Conservation (phyloP, 1,139 yeast species). For the Geotrichum reessii region DNA sequence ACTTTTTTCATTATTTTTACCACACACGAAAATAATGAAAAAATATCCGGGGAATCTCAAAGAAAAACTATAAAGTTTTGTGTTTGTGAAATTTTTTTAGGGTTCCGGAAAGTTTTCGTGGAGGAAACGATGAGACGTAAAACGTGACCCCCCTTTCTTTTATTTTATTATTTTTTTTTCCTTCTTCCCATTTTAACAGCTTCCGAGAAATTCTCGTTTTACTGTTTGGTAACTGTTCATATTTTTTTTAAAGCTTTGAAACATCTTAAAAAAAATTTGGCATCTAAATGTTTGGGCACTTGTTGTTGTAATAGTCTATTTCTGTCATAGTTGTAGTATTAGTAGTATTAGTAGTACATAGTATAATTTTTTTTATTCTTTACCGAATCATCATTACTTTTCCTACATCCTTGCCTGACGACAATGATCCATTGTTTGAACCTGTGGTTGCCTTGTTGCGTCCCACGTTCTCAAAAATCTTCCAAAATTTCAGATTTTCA, state of each 20-base stretch:
- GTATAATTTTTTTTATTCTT: not conserved
- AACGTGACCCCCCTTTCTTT: too few relatives aligned
- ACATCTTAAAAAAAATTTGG: too few relatives aligned
- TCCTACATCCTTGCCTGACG: conserved; percentile 37
- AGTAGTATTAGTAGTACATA: not conserved
- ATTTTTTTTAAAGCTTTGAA: too few relatives aligned
- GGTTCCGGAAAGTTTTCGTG: not conserved
- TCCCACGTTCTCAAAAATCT: conserved; percentile 63
- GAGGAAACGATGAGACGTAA: not conserved
- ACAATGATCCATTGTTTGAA: conserved; percentile 23
- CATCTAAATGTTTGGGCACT: too few relatives aligned
- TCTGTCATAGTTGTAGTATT: not conserved
- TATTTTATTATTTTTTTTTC: not conserved
- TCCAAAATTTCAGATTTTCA: conserved; percentile 94
- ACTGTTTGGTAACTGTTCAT: not conserved
- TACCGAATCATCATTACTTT: conserved; percentile 44
- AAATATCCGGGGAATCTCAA: not conserved
- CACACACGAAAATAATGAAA: not conserved
- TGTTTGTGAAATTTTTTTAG: too few relatives aligned
- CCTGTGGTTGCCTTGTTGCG: conserved; percentile 30
- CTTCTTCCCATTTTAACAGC: not conserved
- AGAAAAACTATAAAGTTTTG: not conserved
- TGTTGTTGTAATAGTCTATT: not conserved
- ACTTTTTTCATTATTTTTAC: not conserved
- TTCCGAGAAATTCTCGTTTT: not conserved